Evolutionary conservation across 169 alveolate species (phyloP).

Genomic region (Besnoitia besnoiti): DNA sequence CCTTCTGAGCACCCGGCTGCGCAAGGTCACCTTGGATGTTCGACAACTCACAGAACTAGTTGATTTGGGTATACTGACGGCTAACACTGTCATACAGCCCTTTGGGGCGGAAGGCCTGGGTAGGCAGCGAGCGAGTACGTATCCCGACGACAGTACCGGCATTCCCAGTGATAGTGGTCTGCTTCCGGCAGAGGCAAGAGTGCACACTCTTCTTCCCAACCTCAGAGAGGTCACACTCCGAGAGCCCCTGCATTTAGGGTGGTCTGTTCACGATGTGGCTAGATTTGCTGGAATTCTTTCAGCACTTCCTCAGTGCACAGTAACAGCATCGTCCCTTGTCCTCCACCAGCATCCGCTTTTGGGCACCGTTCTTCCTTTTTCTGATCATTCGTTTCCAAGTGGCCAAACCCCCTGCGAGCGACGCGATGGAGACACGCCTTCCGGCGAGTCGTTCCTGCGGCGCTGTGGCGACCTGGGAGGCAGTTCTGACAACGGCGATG

Average conservation of each 20-base stretch:
- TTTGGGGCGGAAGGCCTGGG: neutral
- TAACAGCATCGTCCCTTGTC: neutral
- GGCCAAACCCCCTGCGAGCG: too few relatives aligned
- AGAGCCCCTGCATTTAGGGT: slow-evolving; percentile 14
- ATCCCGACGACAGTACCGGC: too few relatives aligned
- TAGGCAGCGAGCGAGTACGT: neutral
- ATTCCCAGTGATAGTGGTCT: too few relatives aligned
- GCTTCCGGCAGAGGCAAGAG: neutral
- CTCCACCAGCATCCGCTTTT: slow-evolving; percentile 19
- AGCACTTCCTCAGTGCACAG: neutral
- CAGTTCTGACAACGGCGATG: too few relatives aligned
- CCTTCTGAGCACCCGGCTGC: slow-evolving; percentile 1
- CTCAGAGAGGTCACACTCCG: slow-evolving; percentile 9
- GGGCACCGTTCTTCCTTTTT: neutral
- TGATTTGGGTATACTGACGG: neutral
- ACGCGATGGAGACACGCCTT: too few relatives aligned
- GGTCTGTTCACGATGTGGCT: slow-evolving; percentile 3
- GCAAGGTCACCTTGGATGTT: neutral
- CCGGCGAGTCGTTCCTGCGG: too few relatives aligned
- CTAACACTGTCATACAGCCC: neutral
- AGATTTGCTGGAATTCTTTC: neutral
- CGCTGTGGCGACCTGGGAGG: too few relatives aligned
- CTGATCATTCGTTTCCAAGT: too few relatives aligned
- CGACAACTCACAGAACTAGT: slow-evolving; percentile 20
- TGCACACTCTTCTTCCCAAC: neutral